Evolutionary conservation across 352 stramenopile species (phyloP).

Genomic region (Phytophthora constricta): DNA sequence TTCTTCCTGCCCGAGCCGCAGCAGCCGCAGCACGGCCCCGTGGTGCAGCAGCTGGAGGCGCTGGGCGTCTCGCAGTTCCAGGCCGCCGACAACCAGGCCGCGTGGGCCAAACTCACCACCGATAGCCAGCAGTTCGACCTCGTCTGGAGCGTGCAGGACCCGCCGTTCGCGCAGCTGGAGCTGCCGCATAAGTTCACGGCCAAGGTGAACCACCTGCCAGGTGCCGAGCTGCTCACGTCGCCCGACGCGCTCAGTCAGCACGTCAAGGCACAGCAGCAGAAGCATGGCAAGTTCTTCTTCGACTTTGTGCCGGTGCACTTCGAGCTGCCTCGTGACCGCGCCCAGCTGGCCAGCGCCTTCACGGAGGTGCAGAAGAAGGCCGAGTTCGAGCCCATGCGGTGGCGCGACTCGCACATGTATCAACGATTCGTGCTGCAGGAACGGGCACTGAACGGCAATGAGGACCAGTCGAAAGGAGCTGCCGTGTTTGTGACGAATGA

Average conservation of each 20-base stretch:
- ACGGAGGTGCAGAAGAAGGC: slow-evolving; percentile 50
- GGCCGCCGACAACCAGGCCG: slow-evolving; percentile 29
- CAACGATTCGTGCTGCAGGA: slow-evolving; percentile 71
- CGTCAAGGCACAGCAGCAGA: slow-evolving; percentile 48
- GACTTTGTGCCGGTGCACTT: slow-evolving; percentile 68
- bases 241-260: slow-evolving; percentile 54
- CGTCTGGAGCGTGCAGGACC: slow-evolving; percentile 58
- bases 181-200: slow-evolving; percentile 48
- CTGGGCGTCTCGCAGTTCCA: slow-evolving; percentile 65
- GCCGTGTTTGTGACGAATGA: slow-evolving; percentile 53
- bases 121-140: slow-evolving; percentile 67
- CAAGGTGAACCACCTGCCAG: slow-evolving; percentile 81
- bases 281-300: slow-evolving; percentile 72
- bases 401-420: slow-evolving; percentile 58
- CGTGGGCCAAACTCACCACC: slow-evolving; percentile 50
- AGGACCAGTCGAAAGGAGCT: slow-evolving; percentile 28
- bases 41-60: slow-evolving; percentile 56
- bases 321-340: slow-evolving; percentile 66
- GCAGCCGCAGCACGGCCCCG: slow-evolving; percentile 42
- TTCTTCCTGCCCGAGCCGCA: slow-evolving; percentile 62
- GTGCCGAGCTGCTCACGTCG: slow-evolving; percentile 53
- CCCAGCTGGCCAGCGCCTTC: slow-evolving; percentile 54
- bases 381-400: slow-evolving; percentile 60
- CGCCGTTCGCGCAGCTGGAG: slow-evolving; percentile 46
- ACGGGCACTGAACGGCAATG: slow-evolving; percentile 39